A percentile compares a stretch with the other conserved stretches of the same genome.
Evolutionary conservation across 257 asterid species (phyloP).

Genomic region (Solanum paucissectum): DNA sequence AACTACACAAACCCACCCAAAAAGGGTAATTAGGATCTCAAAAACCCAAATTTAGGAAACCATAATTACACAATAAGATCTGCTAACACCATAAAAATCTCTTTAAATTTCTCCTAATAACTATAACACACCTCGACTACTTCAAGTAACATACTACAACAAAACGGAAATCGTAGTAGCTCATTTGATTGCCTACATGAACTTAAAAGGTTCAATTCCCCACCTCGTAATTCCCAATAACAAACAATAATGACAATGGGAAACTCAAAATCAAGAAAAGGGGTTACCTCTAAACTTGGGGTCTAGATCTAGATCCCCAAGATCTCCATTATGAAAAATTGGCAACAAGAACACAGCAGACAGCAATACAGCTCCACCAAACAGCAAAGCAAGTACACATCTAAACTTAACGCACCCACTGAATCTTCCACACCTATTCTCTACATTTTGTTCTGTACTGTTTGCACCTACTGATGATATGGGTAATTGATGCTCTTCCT

Average conservation of each 20-base stretch:
- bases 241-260: background rate
- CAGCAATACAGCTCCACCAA: slow-evolving; percentile 55
- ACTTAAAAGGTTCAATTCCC: background rate
- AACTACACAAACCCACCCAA: background rate
- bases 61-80: background rate
- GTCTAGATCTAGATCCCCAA: slow-evolving; percentile 67
- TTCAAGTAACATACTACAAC: background rate
- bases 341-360: slow-evolving; percentile 80
- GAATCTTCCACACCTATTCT: slow-evolving; percentile 23
- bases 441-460: slow-evolving; percentile 25
- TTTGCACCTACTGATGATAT: slow-evolving; percentile 44
- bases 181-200: background rate
- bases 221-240: background rate
- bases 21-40: background rate
- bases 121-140: background rate
- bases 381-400: slow-evolving; percentile 51
- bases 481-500: slow-evolving; percentile 33
- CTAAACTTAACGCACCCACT: slow-evolving; percentile 38
- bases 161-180: background rate
- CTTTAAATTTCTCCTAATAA: background rate
- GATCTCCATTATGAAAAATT: slow-evolving; percentile 40
- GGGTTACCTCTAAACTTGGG: slow-evolving; percentile 26
- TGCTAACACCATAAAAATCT: background rate
- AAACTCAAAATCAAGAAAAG: background rate
- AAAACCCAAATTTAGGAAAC: background rate